Evolutionary conservation across 2,329 filamentous ascomycete genomes (phyloP), one percentile per base, ranked within the genome.

Genomic region (Helotiales sp.): DNA sequence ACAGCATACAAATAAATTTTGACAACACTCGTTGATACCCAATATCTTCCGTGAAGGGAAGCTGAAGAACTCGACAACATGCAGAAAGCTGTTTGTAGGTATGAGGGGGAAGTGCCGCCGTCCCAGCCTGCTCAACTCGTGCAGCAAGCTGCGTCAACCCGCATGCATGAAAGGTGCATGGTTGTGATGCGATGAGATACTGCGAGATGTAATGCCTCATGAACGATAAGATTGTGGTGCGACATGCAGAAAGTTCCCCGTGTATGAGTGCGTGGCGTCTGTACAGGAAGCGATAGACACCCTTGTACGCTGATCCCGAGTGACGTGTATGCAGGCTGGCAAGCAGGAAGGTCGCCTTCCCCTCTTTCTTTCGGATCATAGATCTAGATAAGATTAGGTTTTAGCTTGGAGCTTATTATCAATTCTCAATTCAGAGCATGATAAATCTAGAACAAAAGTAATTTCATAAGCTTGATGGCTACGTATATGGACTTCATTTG

Each of bases 141-240:
- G 30, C 20, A 45, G 30, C 64, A 59, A 40, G 49, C 43, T 57
- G 64, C 30, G 47, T 22, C 30, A 17, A n/a, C 60, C 34, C 57
- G 54, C 58, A 54, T 65, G 59, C 62, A 65, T 60, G 7, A 45
- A n/a, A 17, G 20, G 30, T 54, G 45, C 60, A 66, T 52, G 47
- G 8, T 10, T 13, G n/a, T 52, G 24, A 52, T 28, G 24, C 17
- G 34, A 59, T 34, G 52, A 43, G 20, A 45, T 49, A 30, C 22
- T 61, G 40, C 49, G 28, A 50, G 52, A 65, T 68, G 26, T 52
- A 58, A 68, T 62, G 28, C 6, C 58, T 65, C 66, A 65, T 59
- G 58, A 40, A 26, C 40, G 24, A 63, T 57, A 57, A 57, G 57
- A 67, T 67, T 57, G 7, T 15, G 54, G 59, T 55, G 47, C 37